Base-by-base conservation (phyloP, 2,329 filamentous ascomycete species). In the Raffaelea albimanens region DNA sequence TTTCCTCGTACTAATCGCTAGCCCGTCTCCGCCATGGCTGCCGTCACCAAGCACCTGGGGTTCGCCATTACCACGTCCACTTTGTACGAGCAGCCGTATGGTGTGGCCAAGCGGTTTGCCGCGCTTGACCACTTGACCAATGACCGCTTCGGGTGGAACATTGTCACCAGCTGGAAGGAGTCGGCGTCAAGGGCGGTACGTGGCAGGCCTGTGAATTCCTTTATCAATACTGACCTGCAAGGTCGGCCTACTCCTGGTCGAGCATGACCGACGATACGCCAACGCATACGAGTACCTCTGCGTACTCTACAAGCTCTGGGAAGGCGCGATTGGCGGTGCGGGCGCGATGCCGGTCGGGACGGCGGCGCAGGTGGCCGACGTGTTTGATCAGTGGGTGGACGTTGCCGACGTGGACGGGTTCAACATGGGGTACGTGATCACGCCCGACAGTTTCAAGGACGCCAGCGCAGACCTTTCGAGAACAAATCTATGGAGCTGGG, bases 391-490 rank as follows among this genome's bases (percentile, higher is more conserved):
- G 1, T 87, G 83, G 83, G 68, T 86, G 0, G 57, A 67, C 5
- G 82, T 85, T 59, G 82, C 80, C 0, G 83, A 85, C 53, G 74
- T 87, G 1, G 83, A 87, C 57, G 83, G 83, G 0, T 88, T 88
- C 63, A 88, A 88, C 58, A 73, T 87, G 59, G 81, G 54, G 7
- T 48, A 52, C 29, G 47, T 51, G 4, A 48, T 22, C 3, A 49
- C 83, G 80, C 0, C 71, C 72, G 39, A 80, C 76, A 51, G 29
- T 0, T 86, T 85, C 58, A 73, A 81, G 48, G 82, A 87, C 52
- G 72, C 86, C 1, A 16, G 7, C 34, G 14, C 8, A 5, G 34
- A 38, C 34, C 7, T 38, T 38, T 16, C 34, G 34, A 16, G 34
- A 38, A 16, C 34, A 19, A 7, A 19, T 38, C 14, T 38, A 38